Evolutionary conservation across 1,284 basidiomycete species (phyloP).

Genomic region (Exsudoporus floridanus): DNA sequence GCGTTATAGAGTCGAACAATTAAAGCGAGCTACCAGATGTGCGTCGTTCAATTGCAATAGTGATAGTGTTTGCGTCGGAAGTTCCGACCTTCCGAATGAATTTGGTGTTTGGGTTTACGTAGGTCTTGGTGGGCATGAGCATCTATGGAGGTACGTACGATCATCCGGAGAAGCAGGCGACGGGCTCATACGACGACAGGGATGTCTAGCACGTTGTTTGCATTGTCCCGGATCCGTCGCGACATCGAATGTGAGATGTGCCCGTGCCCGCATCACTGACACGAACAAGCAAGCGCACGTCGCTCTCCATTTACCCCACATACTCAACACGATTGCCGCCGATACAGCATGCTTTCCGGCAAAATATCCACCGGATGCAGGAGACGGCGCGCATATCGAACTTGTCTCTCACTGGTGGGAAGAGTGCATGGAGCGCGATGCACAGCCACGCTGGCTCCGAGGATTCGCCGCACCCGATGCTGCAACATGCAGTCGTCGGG

Average conservation of each 20-base stretch:
- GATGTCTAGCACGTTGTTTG: slow-evolving; percentile 69
- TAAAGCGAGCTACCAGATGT: slow-evolving; percentile 49
- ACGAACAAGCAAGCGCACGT: slow-evolving; percentile 63
- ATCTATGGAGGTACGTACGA: slow-evolving; percentile 62
- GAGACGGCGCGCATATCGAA: slow-evolving; percentile 67
- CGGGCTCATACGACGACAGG: slow-evolving; percentile 40
- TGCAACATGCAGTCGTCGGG: slow-evolving; percentile 51
- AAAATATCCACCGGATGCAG: slow-evolving; percentile 75
- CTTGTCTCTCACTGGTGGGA: slow-evolving; percentile 47
- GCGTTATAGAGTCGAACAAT: slow-evolving; percentile 2
- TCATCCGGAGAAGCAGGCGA: background rate
- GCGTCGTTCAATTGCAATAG: slow-evolving; percentile 65
- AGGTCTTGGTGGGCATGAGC: slow-evolving; percentile 67
- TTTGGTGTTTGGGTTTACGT: slow-evolving; percentile 71
- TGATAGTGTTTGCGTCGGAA: slow-evolving; percentile 59
- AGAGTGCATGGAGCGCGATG: slow-evolving; percentile 47
- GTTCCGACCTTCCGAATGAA: slow-evolving; percentile 62
- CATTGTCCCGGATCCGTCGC: slow-evolving; percentile 71
- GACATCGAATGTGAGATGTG: slow-evolving; percentile 78
- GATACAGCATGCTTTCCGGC: slow-evolving; percentile 69
- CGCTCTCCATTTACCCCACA: background rate
- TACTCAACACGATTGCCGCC: background rate
- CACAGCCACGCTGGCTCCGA: slow-evolving; percentile 49
- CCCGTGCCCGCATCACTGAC: slow-evolving; percentile 80
- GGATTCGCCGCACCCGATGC: slow-evolving; percentile 54